These are phyloP conservation scores for Toxoplasma gondii DNA, from an alignment of 169 alveolate genomes.

Conservation along the genomic window DNA sequence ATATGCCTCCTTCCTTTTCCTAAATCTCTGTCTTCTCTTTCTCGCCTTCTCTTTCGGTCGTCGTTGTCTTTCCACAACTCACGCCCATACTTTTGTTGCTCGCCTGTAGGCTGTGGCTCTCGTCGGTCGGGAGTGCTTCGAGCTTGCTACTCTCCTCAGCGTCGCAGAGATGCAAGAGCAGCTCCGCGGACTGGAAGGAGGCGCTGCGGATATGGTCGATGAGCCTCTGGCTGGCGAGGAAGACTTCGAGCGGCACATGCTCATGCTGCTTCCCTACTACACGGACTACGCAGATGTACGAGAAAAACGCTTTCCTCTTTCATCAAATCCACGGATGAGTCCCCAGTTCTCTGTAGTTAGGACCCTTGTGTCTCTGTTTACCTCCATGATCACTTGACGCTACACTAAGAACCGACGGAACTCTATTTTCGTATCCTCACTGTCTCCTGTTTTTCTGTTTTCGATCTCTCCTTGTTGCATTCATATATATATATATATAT, in stretches of 20 bases:
- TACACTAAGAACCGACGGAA: no score
- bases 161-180: conserved; percentile 24
- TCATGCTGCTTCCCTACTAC: conserved; percentile 33
- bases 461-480: background rate
- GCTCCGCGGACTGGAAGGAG: background rate
- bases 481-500: background rate
- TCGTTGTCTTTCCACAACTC: background rate
- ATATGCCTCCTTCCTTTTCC: background rate
- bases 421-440: no score
- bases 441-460: no score
- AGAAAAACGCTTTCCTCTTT: background rate
- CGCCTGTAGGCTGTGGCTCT: conserved; percentile 43
- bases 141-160: conserved; percentile 14
- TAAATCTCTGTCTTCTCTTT: no score
- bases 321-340: background rate
- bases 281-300: conserved; percentile 26
- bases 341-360: no score
- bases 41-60: background rate
- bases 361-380: no score
- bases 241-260: conserved; percentile 30
- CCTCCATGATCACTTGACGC: no score
- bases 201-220: background rate
- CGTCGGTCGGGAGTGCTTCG: conserved; percentile 28
- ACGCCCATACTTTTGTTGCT: background rate
- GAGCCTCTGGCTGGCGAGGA: conserved; percentile 3